A percentile compares a stretch with the other conserved stretches of the same genome.
Evolutionary conservation across 768 basidiomycete genomes (phyloP).

Genomic region (Lentinula lateritia): DNA sequence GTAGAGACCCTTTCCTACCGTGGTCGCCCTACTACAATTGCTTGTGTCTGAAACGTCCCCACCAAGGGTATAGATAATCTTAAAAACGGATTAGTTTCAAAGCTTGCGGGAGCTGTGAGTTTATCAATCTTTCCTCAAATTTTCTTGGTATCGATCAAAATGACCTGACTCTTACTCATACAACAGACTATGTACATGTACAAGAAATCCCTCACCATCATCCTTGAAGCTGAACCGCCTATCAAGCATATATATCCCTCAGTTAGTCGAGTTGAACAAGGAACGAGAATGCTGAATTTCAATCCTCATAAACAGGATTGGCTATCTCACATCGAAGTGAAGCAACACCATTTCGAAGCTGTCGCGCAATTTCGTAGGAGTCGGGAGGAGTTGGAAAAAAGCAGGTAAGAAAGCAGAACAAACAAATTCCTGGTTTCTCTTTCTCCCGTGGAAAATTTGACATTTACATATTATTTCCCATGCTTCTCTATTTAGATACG

Average conservation of each 20-base stretch:
- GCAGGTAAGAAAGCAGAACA: conserved; percentile 37
- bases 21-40: background rate
- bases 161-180: background rate
- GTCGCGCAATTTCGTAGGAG: conserved; percentile 88
- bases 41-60: conserved; percentile 6
- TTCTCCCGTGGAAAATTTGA: too few relatives aligned
- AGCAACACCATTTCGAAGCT: conserved; percentile 79
- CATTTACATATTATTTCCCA: background rate
- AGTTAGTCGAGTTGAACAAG: conserved; percentile 28
- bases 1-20: background rate
- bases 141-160: background rate
- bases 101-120: conserved; percentile 68
- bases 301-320: conserved; percentile 48
- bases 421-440: too few relatives aligned
- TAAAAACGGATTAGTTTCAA: conserved; percentile 81
- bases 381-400: conserved; percentile 79
- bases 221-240: conserved; percentile 38
- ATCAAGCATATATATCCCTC: conserved; percentile 47
- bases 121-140: conserved; percentile 10
- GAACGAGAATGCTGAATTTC: background rate
- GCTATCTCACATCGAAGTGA: conserved; percentile 77
- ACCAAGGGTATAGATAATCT: conserved; percentile 41
- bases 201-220: conserved; percentile 35
- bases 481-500: conserved; percentile 53
- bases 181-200: conserved; percentile 62